These are phyloP conservation scores for Leishmania mexicana DNA, from an alignment of 208 protist genomes.

Conservation along the genomic window DNA sequence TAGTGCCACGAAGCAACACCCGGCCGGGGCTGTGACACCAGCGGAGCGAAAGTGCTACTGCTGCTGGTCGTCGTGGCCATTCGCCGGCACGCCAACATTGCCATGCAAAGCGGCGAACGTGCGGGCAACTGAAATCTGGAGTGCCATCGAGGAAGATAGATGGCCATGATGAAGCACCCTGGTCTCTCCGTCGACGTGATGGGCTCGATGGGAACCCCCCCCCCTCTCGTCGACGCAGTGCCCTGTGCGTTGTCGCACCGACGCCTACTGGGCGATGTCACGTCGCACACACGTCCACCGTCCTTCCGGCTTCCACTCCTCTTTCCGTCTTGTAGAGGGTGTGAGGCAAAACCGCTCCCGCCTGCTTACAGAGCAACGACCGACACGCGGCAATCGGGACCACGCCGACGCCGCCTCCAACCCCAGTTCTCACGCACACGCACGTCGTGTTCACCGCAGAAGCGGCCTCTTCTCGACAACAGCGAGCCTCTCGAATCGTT, in stretches of 20 bases:
- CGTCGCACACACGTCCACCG: neutral
- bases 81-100: neutral
- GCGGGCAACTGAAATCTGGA: neutral
- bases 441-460: neutral
- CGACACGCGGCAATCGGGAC: neutral
- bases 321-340: neutral
- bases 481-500: neutral
- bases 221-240: neutral
- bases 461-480: neutral
- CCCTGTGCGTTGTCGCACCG: neutral
- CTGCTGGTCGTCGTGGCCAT: neutral
- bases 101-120: neutral
- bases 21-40: neutral
- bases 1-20: neutral
- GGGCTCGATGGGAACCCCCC: neutral
- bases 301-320: neutral
- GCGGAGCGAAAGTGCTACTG: slow-evolving; percentile 4
- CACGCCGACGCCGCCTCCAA: neutral
- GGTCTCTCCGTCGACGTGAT: neutral
- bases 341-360: neutral
- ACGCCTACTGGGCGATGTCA: neutral
- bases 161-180: neutral
- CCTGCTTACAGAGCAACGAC: neutral
- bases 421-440: neutral
- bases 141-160: neutral